A percentile compares a stretch with the other conserved stretches of the same genome.
These are phyloP conservation scores for Barnettozyma salicaria DNA, from an alignment of 805 yeast species.

Conservation along the genomic window DNA sequence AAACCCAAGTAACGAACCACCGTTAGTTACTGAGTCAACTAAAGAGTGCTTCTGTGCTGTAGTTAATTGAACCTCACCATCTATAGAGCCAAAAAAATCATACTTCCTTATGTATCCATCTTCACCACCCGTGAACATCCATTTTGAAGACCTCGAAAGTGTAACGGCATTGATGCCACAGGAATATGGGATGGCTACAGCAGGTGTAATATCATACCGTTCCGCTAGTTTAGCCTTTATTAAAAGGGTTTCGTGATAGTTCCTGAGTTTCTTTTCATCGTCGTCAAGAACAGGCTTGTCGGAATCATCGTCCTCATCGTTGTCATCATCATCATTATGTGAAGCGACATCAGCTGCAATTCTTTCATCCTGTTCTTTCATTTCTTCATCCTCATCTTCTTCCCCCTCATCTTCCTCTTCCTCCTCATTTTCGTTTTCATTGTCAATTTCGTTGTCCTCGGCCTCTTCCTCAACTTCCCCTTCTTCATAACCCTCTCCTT, in stretches of 20 bases:
- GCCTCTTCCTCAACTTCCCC: slow-evolving; percentile 21
- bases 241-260: slow-evolving; percentile 29
- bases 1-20: slow-evolving; percentile 76
- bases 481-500: slow-evolving; percentile 16
- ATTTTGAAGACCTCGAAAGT: slow-evolving; percentile 72
- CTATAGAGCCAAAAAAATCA: slow-evolving; percentile 78
- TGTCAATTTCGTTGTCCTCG: slow-evolving; percentile 22
- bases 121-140: slow-evolving; percentile 91
- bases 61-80: slow-evolving; percentile 81
- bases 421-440: slow-evolving; percentile 26
- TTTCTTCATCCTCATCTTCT: slow-evolving; percentile 22
- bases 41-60: slow-evolving; percentile 87
- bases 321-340: slow-evolving; percentile 7
- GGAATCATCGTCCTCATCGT: slow-evolving; percentile 7
- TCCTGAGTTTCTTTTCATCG: slow-evolving; percentile 12
- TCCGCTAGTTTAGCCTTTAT: slow-evolving; percentile 46
- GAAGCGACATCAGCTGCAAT: slow-evolving; percentile 11
- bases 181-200: slow-evolving; percentile 82
- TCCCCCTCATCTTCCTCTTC: slow-evolving; percentile 28
- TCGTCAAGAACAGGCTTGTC: slow-evolving; percentile 6
- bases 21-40: slow-evolving; percentile 78
- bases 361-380: slow-evolving; percentile 15
- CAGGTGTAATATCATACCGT: slow-evolving; percentile 68
- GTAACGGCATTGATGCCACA: slow-evolving; percentile 74
- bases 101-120: slow-evolving; percentile 91